phyloP scores from a whole-genome alignment of 169 alveolate genomes.

The Toxoplasma gondii region DNA sequence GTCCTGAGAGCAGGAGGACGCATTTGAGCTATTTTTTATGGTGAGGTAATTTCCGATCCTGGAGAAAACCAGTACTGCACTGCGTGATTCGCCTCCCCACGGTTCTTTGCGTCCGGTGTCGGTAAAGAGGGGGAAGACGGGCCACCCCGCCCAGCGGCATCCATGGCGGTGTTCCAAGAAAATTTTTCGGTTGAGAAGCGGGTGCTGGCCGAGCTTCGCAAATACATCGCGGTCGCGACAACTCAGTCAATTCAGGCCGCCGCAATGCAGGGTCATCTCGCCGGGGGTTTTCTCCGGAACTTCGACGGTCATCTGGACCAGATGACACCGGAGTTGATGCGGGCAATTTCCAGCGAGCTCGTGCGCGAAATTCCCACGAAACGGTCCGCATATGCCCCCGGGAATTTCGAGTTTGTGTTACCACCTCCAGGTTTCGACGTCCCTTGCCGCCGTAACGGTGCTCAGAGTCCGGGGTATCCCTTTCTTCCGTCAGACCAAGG shows the following conservation, averaged over 20 bases:
- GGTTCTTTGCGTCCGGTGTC: too few species aligned
- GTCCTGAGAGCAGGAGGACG: too few species aligned
- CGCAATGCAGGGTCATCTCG: neutral
- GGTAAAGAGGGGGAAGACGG: too few species aligned
- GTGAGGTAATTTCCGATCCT: too few species aligned
- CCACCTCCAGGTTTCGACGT: neutral
- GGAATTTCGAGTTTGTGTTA: neutral
- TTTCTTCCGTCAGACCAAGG: too few species aligned
- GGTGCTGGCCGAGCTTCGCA: neutral
- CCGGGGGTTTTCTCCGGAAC: neutral
- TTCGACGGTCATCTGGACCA: neutral
- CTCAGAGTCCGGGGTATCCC: too few species aligned
- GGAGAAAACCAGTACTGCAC: too few species aligned
- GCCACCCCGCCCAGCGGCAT: neutral
- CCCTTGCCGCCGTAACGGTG: too few species aligned
- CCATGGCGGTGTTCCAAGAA: neutral
- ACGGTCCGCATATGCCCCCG: neutral
- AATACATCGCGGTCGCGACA: neutral
- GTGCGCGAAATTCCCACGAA: neutral
- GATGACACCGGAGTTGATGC: neutral
- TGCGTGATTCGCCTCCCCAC: too few species aligned
- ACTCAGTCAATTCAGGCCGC: neutral
- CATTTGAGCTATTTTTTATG: too few species aligned
- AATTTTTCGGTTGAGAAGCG: neutral
- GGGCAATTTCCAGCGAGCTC: neutral